Conservation (phyloP, 1,284 basidiomycete genomes). For the Cutaneotrichosporon daszewskae region DNA sequence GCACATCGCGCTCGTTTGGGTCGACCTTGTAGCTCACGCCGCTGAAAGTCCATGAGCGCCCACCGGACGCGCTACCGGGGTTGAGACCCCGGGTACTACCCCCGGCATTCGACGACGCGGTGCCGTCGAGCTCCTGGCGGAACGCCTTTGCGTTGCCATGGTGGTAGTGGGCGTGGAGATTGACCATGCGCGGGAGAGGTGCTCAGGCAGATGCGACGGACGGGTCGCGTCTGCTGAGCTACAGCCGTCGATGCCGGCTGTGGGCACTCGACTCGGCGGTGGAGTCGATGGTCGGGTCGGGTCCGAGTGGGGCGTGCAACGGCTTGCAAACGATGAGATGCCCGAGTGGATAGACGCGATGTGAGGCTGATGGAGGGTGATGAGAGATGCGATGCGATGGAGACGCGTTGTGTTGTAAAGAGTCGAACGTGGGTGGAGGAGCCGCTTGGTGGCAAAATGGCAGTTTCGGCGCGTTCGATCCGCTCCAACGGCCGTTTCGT, state of each 20-base stretch:
- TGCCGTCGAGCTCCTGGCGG: slow-evolving; percentile 66
- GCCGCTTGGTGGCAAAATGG: too few species aligned
- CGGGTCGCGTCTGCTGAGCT: background rate
- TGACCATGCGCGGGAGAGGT: slow-evolving; percentile 40
- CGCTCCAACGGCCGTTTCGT: too few species aligned
- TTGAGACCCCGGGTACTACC: slow-evolving; percentile 25
- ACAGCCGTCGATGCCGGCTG: too few species aligned
- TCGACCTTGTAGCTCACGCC: slow-evolving; percentile 48
- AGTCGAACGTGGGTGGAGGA: too few species aligned
- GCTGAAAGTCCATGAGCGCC: slow-evolving; percentile 61
- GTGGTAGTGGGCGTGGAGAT: slow-evolving; percentile 71
- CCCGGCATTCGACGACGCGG: slow-evolving; percentile 40
- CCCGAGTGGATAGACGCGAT: too few species aligned
- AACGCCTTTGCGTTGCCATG: slow-evolving; percentile 74
- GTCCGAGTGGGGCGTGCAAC: background rate
- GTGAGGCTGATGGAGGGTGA: background rate
- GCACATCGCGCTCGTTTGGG: slow-evolving; percentile 44
- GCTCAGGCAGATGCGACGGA: slow-evolving; percentile 9
- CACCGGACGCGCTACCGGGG: slow-evolving; percentile 46
- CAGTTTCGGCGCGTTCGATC: slow-evolving; percentile 1
- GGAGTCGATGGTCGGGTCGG: background rate
- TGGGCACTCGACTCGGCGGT: background rate
- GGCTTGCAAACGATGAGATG: background rate
- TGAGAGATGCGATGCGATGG: too few species aligned
- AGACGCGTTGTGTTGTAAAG: too few species aligned